Evolutionary conservation across 331 rosid species (phyloP).

Genomic region (Dryas integrifolia): DNA sequence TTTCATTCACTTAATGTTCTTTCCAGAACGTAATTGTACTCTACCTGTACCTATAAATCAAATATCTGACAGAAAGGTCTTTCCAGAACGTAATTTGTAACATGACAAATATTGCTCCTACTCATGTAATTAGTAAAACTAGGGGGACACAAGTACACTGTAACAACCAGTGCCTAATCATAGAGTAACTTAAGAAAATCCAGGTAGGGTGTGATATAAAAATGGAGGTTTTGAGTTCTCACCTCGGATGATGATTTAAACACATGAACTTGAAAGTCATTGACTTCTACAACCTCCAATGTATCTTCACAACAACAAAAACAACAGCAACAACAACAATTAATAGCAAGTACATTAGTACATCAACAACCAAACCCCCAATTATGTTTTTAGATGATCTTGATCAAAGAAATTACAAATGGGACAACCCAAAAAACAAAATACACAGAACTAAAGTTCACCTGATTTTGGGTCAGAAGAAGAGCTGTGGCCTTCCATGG

Average conservation of each 20-base stretch:
- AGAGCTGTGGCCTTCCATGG: conserved; percentile 30
- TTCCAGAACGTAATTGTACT: not conserved
- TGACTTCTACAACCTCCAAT: conserved; percentile 45
- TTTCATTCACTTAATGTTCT: not conserved
- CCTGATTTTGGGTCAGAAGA: conserved; percentile 26
- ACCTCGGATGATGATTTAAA: conserved; percentile 84
- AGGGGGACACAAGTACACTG: not conserved
- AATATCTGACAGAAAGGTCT: not conserved
- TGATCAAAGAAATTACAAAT: conserved; percentile 4
- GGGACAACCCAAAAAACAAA: not conserved
- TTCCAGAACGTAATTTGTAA: not conserved
- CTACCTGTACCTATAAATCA: not conserved
- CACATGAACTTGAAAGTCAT: conserved; percentile 58
- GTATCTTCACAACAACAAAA: conserved; percentile 26
- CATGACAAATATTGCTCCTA: not conserved
- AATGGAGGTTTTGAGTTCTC: conserved; percentile 21
- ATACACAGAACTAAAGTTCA: not conserved
- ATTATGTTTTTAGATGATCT: conserved; percentile 4
- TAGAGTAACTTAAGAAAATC: not conserved
- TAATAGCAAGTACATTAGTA: not conserved
- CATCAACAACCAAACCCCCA: conserved; percentile 8
- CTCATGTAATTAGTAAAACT: not conserved
- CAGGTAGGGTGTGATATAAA: not conserved
- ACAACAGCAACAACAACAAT: not conserved
- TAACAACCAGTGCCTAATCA: not conserved